phyloP scores from a whole-genome alignment of 257 asterid species.

The Haberlea rhodopensis region DNA sequence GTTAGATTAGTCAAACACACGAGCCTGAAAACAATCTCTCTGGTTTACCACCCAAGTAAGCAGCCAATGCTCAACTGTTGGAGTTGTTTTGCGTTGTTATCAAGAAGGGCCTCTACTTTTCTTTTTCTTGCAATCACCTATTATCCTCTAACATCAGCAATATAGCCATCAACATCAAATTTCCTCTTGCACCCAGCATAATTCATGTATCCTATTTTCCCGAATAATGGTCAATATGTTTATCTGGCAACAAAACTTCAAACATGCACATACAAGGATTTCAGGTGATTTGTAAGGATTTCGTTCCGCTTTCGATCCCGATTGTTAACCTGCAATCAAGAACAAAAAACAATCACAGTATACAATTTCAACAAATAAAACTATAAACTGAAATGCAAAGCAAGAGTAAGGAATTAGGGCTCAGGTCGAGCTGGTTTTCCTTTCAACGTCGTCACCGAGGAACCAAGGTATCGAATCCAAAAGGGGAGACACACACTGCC shows the following conservation, averaged over 20 bases:
- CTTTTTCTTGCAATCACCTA: slow-evolving; percentile 75
- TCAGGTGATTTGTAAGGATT: too few relatives aligned
- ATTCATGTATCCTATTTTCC: slow-evolving; percentile 94
- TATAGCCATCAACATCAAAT: slow-evolving; percentile 80
- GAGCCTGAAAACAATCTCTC: not conserved
- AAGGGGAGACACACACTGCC: too few relatives aligned
- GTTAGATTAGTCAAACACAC: not conserved
- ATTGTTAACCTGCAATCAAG: too few relatives aligned
- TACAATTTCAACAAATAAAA: too few relatives aligned
- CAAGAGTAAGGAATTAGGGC: too few relatives aligned
- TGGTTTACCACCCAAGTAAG: not conserved
- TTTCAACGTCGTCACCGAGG: too few relatives aligned
- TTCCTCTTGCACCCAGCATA: slow-evolving; percentile 95
- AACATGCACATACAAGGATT: not conserved
- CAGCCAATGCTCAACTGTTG: slow-evolving; percentile 18
- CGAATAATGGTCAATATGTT: slow-evolving; percentile 31
- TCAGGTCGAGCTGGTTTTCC: too few relatives aligned
- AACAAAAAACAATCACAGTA: too few relatives aligned
- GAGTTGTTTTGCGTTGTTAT: slow-evolving; percentile 45
- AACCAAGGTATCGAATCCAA: too few relatives aligned
- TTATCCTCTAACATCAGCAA: slow-evolving; percentile 61
- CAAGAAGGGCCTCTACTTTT: slow-evolving; percentile 52
- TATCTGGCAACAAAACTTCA: not conserved
- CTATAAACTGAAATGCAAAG: too few relatives aligned
- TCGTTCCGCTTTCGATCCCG: too few relatives aligned